Evolutionary conservation across 495 filamentous ascomycete genomes (phyloP).

Genomic region (Endocarpon pusillum): DNA sequence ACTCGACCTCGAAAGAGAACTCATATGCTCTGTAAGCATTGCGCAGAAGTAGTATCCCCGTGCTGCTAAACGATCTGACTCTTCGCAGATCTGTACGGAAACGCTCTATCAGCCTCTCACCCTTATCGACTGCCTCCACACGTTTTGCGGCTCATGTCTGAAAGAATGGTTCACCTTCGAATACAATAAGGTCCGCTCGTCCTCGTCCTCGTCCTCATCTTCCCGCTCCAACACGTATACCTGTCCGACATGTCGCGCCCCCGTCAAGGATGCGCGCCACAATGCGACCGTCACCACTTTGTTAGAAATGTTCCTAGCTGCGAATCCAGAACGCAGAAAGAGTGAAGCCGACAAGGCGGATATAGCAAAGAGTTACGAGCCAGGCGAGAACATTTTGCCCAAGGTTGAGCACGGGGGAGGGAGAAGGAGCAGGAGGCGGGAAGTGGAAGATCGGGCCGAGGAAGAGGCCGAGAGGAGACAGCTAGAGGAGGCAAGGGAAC

Average conservation of each 20-base stretch:
- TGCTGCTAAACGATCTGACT: conserved; percentile 5
- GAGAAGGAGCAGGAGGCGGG: conserved; percentile 28
- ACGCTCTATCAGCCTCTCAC: conserved; percentile 90
- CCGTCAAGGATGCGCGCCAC: conserved; percentile 62
- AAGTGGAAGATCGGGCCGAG: conserved; percentile 5
- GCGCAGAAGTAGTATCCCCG: conserved; percentile 1
- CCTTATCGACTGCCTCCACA: conserved; percentile 92
- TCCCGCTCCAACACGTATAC: conserved; percentile 46
- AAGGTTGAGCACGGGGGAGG: conserved; percentile 25
- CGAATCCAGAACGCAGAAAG: conserved; percentile 55
- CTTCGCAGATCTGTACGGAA: conserved; percentile 77
- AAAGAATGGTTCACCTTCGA: conserved; percentile 80
- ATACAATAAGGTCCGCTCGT: conserved; percentile 33
- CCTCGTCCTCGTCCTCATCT: conserved; percentile 26
- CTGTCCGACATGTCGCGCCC: conserved; percentile 81
- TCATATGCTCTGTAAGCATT: conserved; percentile 73
- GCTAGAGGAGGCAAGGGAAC: conserved; percentile 48
- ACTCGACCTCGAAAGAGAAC: conserved; percentile 67
- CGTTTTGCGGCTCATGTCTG: conserved; percentile 85
- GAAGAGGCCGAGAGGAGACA: conserved; percentile 50
- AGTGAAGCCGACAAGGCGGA: conserved; percentile 52
- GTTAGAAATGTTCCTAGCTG: conserved; percentile 55
- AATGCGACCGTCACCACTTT: conserved; percentile 74
- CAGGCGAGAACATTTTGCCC: conserved; percentile 59
- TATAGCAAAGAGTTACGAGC: conserved; percentile 50